Evolutionary conservation across 1,284 basidiomycete species (phyloP).

Genomic region (Limonomyces culmigenus): DNA sequence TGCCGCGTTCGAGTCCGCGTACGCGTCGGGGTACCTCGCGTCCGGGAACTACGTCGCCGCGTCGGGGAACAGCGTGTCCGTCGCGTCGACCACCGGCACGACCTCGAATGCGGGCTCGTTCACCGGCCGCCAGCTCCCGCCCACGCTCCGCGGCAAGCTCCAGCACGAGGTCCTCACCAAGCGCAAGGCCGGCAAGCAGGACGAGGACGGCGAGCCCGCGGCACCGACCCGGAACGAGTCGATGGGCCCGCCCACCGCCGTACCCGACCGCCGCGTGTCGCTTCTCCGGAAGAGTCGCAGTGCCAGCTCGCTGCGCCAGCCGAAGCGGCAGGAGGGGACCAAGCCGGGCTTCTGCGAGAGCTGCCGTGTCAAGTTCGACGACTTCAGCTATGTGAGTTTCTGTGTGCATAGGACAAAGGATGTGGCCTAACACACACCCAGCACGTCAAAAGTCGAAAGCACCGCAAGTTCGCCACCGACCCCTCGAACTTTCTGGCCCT

Average conservation of each 20-base stretch:
- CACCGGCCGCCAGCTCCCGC: slow-evolving; percentile 28
- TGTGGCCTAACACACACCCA: slow-evolving; percentile 15
- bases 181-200: slow-evolving; percentile 23
- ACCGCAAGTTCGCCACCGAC: slow-evolving; percentile 77
- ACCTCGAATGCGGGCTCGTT: slow-evolving; percentile 56
- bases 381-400: slow-evolving; percentile 63
- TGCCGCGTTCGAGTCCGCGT: slow-evolving; percentile 32
- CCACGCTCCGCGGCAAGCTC: slow-evolving; percentile 34
- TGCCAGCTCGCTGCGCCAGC: slow-evolving; percentile 56
- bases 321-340: slow-evolving; percentile 66
- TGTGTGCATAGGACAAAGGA: neutral
- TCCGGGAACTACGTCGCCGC: slow-evolving; percentile 65
- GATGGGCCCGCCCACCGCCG: slow-evolving; percentile 49
- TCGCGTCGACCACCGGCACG: slow-evolving; percentile 79
- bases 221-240: slow-evolving; percentile 17
- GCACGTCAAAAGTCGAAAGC: slow-evolving; percentile 68
- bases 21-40: slow-evolving; percentile 53
- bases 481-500: slow-evolving; percentile 71
- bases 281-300: slow-evolving; percentile 59
- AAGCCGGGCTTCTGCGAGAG: slow-evolving; percentile 98
- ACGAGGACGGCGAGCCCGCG: slow-evolving; percentile 12
- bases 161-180: slow-evolving; percentile 50
- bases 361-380: slow-evolving; percentile 80
- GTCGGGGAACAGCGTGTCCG: slow-evolving; percentile 86
- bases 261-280: slow-evolving; percentile 32